A percentile compares a stretch with the other conserved stretches of the same genome.
phyloP scores from a whole-genome alignment of 2,329 filamentous ascomycete genomes.

The Thielaviopsis ethacetica region DNA sequence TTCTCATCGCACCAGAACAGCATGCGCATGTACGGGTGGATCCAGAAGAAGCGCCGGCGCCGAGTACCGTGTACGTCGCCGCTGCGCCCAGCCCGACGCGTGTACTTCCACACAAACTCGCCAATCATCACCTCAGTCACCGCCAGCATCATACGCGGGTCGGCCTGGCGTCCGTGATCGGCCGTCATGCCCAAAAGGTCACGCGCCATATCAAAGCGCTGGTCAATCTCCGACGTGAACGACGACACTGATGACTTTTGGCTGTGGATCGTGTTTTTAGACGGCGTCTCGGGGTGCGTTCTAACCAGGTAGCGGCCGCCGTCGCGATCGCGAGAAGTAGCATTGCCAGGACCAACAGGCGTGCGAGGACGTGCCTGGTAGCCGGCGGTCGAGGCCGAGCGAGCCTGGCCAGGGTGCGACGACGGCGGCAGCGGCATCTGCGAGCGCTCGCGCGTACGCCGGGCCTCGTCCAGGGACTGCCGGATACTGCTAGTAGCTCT shows the following conservation, averaged over 20 bases:
- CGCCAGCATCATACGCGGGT: slow-evolving; percentile 96
- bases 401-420: slow-evolving; percentile 28
- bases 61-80: slow-evolving; percentile 76
- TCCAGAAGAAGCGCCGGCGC: slow-evolving; percentile 95
- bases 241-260: slow-evolving; percentile 83
- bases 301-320: background rate
- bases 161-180: slow-evolving; percentile 36
- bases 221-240: slow-evolving; percentile 86
- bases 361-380: slow-evolving; percentile 40
- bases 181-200: slow-evolving; percentile 38
- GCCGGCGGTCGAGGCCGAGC: slow-evolving; percentile 35
- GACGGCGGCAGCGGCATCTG: background rate
- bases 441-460: slow-evolving; percentile 2
- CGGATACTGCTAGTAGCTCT: slow-evolving; percentile 43
- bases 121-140: slow-evolving; percentile 99
- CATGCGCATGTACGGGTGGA: slow-evolving; percentile 91
- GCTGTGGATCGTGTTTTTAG: slow-evolving; percentile 20
- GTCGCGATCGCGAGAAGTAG: slow-evolving; percentile 18
- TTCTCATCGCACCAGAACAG: slow-evolving; percentile 93
- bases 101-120: slow-evolving; percentile 98
- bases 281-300: slow-evolving; percentile 7
- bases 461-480: slow-evolving; percentile 19
- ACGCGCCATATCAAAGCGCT: slow-evolving; percentile 62
- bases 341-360: slow-evolving; percentile 36
- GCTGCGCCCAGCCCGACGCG: slow-evolving; percentile 68